Conservation (phyloP, 306 rosid genomes). For the Trifolium fragiferum region DNA sequence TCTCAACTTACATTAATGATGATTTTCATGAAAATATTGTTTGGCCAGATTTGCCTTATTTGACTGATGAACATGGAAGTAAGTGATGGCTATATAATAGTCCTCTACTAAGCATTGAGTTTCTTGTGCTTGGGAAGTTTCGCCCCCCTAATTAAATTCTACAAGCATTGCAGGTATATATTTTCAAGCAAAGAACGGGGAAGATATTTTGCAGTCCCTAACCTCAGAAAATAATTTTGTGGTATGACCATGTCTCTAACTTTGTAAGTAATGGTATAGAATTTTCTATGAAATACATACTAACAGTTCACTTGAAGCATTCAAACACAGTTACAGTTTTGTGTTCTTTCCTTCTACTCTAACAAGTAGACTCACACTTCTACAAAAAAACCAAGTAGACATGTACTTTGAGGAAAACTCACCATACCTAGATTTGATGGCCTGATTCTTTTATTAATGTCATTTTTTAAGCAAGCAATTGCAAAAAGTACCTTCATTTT, state of each 20-base stretch:
- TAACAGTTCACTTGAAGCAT: neutral
- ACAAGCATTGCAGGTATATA: constrained; percentile 74
- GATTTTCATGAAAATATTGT: constrained; percentile 80
- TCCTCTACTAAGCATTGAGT: constrained; percentile 23
- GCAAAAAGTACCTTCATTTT: constrained; percentile 9
- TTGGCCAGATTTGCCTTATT: constrained; percentile 95
- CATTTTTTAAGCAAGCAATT: constrained; percentile 26
- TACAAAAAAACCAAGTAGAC: neutral
- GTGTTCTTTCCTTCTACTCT: constrained; percentile 6
- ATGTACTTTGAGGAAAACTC: constrained; percentile 1
- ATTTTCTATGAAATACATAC: constrained; percentile 13
- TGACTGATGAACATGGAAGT: constrained; percentile 96
- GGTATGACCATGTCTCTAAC: constrained; percentile 58
- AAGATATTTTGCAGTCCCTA: constrained; percentile 71
- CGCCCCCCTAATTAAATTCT: constrained; percentile 43
- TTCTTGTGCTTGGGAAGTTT: constrained; percentile 37
- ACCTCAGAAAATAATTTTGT: constrained; percentile 84
- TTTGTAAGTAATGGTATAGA: constrained; percentile 11
- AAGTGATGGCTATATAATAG: constrained; percentile 55
- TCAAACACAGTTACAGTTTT: neutral
- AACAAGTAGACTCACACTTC: constrained; percentile 9
- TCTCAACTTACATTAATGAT: constrained; percentile 67
- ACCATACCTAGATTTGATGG: constrained; percentile 9
- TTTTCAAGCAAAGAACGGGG: constrained; percentile 82
- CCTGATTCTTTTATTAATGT: constrained; percentile 6